Percentiles rank a stretch among this genome's conserved stretches.
These are phyloP conservation scores for Colletotrichum scovillei DNA, from an alignment of 2,329 filamentous ascomycete genomes.

Conservation along the genomic window DNA sequence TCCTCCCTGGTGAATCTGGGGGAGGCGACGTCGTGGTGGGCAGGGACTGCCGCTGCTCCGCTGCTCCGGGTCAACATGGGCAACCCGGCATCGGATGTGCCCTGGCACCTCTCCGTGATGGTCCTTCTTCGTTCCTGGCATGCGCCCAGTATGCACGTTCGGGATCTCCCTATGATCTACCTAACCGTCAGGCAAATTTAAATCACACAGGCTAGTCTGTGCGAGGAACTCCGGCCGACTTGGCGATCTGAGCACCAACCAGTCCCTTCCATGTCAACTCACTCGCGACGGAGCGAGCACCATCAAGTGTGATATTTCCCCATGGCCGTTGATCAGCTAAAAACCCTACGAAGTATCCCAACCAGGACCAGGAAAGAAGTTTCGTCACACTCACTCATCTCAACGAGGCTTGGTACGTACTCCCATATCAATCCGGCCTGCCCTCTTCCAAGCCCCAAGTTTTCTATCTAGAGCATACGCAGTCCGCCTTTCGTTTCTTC, in stretches of 20 bases:
- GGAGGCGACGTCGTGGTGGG: constrained; percentile 17
- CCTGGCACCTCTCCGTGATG: constrained; percentile 21
- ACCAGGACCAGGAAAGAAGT: background rate
- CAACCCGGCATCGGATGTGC: constrained; percentile 34
- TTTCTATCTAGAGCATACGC: constrained; percentile 27
- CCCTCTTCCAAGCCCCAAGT: constrained; percentile 24
- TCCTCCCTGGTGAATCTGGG: background rate
- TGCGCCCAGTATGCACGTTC: constrained; percentile 31
- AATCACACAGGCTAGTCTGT: constrained; percentile 37
- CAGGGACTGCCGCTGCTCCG: constrained; percentile 35
- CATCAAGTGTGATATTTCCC: constrained; percentile 2
- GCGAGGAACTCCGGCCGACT: constrained; percentile 37
- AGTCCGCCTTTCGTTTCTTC: constrained; percentile 31
- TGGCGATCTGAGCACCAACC: constrained; percentile 37
- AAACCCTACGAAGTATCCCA: constrained; percentile 29
- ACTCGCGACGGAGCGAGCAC: constrained; percentile 32
- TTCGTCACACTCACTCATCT: constrained; percentile 36
- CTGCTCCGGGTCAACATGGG: constrained; percentile 26
- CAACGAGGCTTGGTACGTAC: constrained; percentile 35
- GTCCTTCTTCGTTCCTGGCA: constrained; percentile 9
- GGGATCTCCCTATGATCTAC: constrained; percentile 34
- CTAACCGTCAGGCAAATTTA: constrained; percentile 35
- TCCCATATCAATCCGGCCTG: constrained; percentile 31
- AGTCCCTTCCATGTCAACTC: constrained; percentile 34
- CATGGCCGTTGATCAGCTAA: constrained; percentile 30